phyloP scores from a whole-genome alignment of 345 rosid species.

The Eucalyptus regnans region DNA sequence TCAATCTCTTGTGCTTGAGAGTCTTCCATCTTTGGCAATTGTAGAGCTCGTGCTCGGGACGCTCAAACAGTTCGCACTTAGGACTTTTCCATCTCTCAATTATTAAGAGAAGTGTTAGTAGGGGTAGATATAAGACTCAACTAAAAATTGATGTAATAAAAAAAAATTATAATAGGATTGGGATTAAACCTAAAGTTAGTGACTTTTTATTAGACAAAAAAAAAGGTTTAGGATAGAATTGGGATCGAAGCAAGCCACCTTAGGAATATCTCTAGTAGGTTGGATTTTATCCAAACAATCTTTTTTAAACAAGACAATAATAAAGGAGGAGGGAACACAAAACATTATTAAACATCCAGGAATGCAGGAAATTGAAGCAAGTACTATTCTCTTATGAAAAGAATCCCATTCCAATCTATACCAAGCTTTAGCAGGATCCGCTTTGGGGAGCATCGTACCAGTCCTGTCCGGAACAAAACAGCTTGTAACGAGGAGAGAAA shows the following conservation, averaged over 20 bases:
- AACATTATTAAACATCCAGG: neutral
- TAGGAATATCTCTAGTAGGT: neutral
- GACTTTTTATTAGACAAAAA: too few relatives aligned
- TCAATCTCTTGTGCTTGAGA: too few relatives aligned
- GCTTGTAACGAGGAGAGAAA: neutral
- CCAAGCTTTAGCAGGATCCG: neutral
- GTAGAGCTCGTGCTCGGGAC: accelerated
- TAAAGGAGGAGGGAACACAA: neutral
- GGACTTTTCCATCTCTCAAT: too few relatives aligned
- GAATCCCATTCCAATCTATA: neutral
- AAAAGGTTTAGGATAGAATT: too few relatives aligned
- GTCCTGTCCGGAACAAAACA: neutral
- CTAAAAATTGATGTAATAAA: too few relatives aligned
- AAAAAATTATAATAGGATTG: too few relatives aligned
- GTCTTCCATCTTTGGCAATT: too few relatives aligned
- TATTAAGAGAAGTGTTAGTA: too few relatives aligned
- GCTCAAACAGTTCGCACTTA: accelerated
- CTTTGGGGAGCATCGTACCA: neutral
- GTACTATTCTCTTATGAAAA: neutral
- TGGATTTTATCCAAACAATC: neutral
- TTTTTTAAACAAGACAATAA: neutral
- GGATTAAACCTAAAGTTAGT: too few relatives aligned
- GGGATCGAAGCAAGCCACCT: neutral
- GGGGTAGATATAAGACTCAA: too few relatives aligned
- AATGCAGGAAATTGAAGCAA: neutral